These are phyloP conservation scores for Lactarius indigo DNA, from an alignment of 768 basidiomycete species.

Conservation along the genomic window DNA sequence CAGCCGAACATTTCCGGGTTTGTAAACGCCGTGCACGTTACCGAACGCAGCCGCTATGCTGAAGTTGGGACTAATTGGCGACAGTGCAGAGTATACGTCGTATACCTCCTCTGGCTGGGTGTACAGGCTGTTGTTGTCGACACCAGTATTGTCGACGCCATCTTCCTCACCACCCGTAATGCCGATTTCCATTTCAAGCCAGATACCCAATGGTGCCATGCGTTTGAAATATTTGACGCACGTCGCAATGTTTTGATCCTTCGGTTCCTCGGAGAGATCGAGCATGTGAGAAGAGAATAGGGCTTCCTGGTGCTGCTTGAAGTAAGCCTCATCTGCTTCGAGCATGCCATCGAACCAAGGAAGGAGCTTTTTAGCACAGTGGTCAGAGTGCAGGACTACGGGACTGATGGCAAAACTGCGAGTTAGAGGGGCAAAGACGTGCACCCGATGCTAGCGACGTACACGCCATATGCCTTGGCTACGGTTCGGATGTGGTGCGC, in stretches of 20 bases:
- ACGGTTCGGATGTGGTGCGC: constrained; percentile 89
- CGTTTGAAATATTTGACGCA: constrained; percentile 95
- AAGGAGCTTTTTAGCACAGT: constrained; percentile 96
- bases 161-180: constrained; percentile 99
- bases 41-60: constrained; percentile 98
- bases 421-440: constrained; percentile 9
- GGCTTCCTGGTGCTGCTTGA: constrained; percentile 79
- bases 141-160: constrained; percentile 95
- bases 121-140: constrained; percentile 92
- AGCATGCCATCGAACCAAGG: constrained; percentile 99
- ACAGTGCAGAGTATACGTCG: constrained; percentile 85
- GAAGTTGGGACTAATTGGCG: constrained; percentile 85
- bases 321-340: constrained; percentile 91
- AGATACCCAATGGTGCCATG: constrained; percentile 87
- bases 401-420: constrained; percentile 49
- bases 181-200: constrained; percentile 99
- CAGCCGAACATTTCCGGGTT: constrained; percentile 95
- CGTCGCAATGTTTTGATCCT: constrained; percentile 90
- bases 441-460: constrained; percentile 35
- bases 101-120: constrained; percentile 97
- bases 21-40: constrained; percentile 99
- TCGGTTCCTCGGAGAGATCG: constrained; percentile 89
- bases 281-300: constrained; percentile 99
- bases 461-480: constrained; percentile 91
- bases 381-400: constrained; percentile 96